Evolutionary conservation across 2,329 filamentous ascomycete genomes (phyloP).

Genomic region (Penicillium thymicola): DNA sequence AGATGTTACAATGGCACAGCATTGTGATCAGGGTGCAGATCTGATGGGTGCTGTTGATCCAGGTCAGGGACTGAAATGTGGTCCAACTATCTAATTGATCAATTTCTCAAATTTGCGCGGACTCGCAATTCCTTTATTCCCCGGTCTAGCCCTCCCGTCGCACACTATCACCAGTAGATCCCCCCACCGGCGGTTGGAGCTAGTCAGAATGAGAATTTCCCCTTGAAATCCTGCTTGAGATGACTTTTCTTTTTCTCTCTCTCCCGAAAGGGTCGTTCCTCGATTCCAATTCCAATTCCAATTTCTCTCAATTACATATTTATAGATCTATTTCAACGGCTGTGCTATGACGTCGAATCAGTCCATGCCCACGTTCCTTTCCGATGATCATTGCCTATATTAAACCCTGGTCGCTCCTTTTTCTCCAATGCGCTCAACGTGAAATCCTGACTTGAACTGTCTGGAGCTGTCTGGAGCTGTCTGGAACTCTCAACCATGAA

Average conservation of each 20-base stretch:
- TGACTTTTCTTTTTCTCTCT: conserved; percentile 3
- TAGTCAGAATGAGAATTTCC: conserved; percentile 12
- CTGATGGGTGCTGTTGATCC: conserved; percentile 34
- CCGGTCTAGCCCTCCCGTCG: not conserved
- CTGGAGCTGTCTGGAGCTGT: not conserved
- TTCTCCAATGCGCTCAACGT: conserved; percentile 1
- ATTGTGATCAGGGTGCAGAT: conserved; percentile 37
- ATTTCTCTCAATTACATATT: not conserved
- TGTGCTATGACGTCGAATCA: conserved; percentile 18
- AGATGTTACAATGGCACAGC: conserved; percentile 36
- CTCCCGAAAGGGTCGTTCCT: conserved; percentile 2
- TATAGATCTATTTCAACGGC: not conserved
- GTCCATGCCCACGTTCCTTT: conserved; percentile 16
- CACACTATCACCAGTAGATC: conserved; percentile 15
- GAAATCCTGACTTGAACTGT: not conserved
- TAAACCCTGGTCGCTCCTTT: conserved; percentile 16
- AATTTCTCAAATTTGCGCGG: not conserved
- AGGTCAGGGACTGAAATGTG: conserved; percentile 32
- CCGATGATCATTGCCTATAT: conserved; percentile 21
- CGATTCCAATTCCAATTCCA: not conserved
- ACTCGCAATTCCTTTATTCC: not conserved
- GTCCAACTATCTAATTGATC: conserved; percentile 2
- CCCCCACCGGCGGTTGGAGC: conserved; percentile 8
- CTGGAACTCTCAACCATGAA: conserved; percentile 8
- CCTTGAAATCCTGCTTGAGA: conserved; percentile 16